These are phyloP conservation scores for Boletus rufocinnamomeus DNA, from an alignment of 768 basidiomycete genomes.

Conservation along the genomic window DNA sequence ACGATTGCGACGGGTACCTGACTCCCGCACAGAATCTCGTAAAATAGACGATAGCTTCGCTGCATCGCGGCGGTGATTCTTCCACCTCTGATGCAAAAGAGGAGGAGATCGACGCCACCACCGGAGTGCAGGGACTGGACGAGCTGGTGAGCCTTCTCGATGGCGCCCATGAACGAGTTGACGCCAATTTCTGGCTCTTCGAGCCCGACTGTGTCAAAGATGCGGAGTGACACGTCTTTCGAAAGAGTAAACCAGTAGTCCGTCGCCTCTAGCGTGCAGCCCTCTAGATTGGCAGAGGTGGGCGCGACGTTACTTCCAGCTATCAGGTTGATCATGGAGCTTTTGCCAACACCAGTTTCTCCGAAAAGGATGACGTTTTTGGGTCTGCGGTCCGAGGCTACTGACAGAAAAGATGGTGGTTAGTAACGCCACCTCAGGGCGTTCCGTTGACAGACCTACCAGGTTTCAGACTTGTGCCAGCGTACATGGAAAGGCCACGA, in stretches of 20 bases:
- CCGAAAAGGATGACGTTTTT: conserved; percentile 12
- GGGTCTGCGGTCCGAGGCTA: neutral
- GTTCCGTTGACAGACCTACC: neutral
- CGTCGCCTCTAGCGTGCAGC: neutral
- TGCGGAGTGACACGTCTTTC: neutral
- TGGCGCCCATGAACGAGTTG: too few relatives aligned
- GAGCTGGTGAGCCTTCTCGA: too few relatives aligned
- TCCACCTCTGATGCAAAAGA: conserved; percentile 13
- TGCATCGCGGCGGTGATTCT: conserved; percentile 12
- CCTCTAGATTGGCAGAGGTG: conserved; percentile 1
- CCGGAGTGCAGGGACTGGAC: neutral
- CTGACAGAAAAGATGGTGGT: neutral
- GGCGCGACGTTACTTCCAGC: neutral
- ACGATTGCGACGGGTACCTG: conserved; percentile 14
- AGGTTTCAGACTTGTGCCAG: too few relatives aligned
- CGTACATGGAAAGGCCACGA: too few relatives aligned
- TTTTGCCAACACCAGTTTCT: conserved; percentile 12
- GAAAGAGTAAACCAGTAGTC: conserved; percentile 5
- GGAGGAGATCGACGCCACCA: conserved; percentile 18
- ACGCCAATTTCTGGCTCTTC: conserved; percentile 11
- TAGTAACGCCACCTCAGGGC: neutral
- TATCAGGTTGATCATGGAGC: conserved; percentile 13
- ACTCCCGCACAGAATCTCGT: too few relatives aligned
- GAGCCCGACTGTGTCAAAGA: conserved; percentile 15
- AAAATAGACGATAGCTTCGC: too few relatives aligned